A percentile compares a stretch with the other conserved stretches of the same genome.
Conservation (phyloP, 2,329 filamentous ascomycete genomes). For the Aspergillaceae sp. region DNA sequence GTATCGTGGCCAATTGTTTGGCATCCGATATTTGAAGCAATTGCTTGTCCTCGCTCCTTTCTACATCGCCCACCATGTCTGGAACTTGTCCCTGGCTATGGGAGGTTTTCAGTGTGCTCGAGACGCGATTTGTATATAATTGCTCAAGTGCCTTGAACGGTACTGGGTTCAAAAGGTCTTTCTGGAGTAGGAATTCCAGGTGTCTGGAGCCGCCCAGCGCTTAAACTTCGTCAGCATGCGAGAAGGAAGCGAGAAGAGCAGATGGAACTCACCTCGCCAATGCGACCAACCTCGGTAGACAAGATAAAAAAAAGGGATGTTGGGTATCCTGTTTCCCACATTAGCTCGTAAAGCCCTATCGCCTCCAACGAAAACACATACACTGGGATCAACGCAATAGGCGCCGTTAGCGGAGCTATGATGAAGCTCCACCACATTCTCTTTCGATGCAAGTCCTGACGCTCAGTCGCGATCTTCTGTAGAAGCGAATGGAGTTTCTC, state of each 20-base stretch:
- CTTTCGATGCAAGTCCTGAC: constrained; percentile 66
- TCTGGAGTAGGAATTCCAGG: constrained; percentile 68
- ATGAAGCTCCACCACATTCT: constrained; percentile 72
- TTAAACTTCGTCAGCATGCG: constrained; percentile 17
- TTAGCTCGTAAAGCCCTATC: constrained; percentile 2
- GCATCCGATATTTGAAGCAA: constrained; percentile 41
- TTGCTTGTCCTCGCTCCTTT: constrained; percentile 40
- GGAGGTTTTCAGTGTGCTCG: constrained; percentile 21
- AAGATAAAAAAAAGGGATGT: constrained; percentile 95
- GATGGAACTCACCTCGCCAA: constrained; percentile 53
- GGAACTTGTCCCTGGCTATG: constrained; percentile 19
- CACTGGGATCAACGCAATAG: constrained; percentile 78
- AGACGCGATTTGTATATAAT: constrained; percentile 53
- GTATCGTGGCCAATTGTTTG: constrained; percentile 49
- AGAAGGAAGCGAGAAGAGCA: not conserved
- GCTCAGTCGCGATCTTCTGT: constrained; percentile 64
- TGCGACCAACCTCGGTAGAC: constrained; percentile 84
- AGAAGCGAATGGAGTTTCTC: constrained; percentile 59
- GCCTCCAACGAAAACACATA: constrained; percentile 41
- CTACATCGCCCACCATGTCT: constrained; percentile 26
- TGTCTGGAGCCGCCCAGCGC: constrained; percentile 78
- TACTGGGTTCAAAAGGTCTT: constrained; percentile 58
- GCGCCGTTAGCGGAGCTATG: constrained; percentile 73
- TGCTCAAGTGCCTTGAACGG: constrained; percentile 64
- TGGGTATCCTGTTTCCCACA: constrained; percentile 59